A percentile compares a stretch with the other conserved stretches of the same genome.
phyloP scores from a whole-genome alignment of 106 monocot genomes.

The Dioscorea dumetorum region DNA sequence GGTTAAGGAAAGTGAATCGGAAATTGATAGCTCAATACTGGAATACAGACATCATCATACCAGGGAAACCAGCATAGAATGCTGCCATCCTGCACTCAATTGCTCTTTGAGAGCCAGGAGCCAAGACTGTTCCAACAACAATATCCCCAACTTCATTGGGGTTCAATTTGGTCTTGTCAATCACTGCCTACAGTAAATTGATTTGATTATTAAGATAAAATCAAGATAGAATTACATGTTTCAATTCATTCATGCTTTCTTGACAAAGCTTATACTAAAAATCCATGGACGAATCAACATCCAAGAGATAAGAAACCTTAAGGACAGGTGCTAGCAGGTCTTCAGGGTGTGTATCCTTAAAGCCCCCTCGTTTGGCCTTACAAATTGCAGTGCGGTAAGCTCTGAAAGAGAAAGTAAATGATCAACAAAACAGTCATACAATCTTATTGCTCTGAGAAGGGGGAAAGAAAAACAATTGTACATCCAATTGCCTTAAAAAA shows the following conservation, averaged over 20 bases:
- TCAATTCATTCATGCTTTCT: no score
- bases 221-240: no score
- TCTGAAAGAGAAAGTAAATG: slow-evolving; percentile 11
- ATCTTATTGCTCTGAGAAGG: no score
- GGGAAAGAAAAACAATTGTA: no score
- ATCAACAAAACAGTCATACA: background rate
- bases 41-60: slow-evolving; percentile 17
- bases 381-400: slow-evolving; percentile 85
- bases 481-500: no score
- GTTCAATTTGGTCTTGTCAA: slow-evolving; percentile 68
- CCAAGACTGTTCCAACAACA: slow-evolving; percentile 82
- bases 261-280: no score
- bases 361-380: slow-evolving; percentile 70
- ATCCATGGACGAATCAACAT: no score
- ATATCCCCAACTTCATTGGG: slow-evolving; percentile 91
- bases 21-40: background rate
- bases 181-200: slow-evolving; percentile 36
- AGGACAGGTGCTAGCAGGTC: slow-evolving; percentile 72
- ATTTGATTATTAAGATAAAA: background rate
- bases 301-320: slow-evolving; percentile 38
- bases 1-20: background rate
- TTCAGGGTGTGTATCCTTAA: slow-evolving; percentile 78
- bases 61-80: slow-evolving; percentile 92
- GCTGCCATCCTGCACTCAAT: slow-evolving; percentile 85
- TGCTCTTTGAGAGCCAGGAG: slow-evolving; percentile 84